Base-by-base conservation (phyloP, 495 filamentous ascomycete genomes). In the Neurospora sp. region DNA sequence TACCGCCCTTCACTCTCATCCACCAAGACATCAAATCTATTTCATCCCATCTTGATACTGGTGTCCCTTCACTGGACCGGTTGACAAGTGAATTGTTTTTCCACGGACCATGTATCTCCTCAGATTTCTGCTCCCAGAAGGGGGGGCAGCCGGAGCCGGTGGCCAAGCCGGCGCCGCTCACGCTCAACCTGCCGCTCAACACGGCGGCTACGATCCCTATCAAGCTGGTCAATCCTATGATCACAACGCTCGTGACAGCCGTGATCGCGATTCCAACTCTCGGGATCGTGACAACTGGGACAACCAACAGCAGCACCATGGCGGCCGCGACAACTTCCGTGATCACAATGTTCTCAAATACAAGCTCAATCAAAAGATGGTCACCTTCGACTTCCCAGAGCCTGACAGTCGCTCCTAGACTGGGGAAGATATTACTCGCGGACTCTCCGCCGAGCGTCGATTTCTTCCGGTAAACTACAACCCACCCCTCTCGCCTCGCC, bases 261-360 rank as follows among this genome's bases (percentile, higher is more conserved):
- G 44, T 35, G 75, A 71, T n/a, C 49, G 74, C 12, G 75, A 76
- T 70, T 23, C 27, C 5, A 35, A 35, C 54, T 62, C 54, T 35
- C 72, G 74, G 7, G 71, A 74, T 18, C 71, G 76, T 3, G 79
- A 76, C 62, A 23, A 72, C 38, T 38, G 74, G 27, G 62, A 72
- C 69, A 71, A 40, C 14, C 70, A 71, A 20, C 23, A 54, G 12
- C 39, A 66, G 31, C 71, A 69, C 23, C 42, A 60, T 5, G 39
- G 73, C 3, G 72, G 74, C 41, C 49, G 79, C 6, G 74, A 73
- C 9, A 54, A 70, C 23, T 78, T 80, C 8, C 77, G 81, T 1
- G 79, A 77, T 23, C 69, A 70, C 8, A n/a, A 74, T 10, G 31
- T 31, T 35, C 35, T 35, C 35, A 35, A 35, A 35, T 35, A 35